Conservation (phyloP, 2,329 filamentous ascomycete species). For the Magnaporthiopsis incrustans region DNA sequence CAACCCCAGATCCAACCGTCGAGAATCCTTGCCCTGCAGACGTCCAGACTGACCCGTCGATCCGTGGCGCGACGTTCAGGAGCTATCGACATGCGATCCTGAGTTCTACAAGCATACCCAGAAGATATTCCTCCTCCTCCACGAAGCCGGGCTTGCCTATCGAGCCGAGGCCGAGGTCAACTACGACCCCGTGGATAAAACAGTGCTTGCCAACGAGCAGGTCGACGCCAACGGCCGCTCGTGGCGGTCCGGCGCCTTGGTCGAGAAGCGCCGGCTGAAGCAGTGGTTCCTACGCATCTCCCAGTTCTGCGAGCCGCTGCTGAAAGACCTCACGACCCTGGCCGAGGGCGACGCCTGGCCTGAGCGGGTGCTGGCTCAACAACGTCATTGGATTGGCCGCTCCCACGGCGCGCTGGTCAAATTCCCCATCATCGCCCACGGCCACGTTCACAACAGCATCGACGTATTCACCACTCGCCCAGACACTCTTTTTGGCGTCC, state of each 20-base stretch:
- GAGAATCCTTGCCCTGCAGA: background rate
- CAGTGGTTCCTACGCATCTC: constrained; percentile 91
- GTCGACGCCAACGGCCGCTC: constrained; percentile 80
- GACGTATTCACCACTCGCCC: constrained; percentile 78
- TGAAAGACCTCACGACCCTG: constrained; percentile 62
- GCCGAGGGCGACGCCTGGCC: constrained; percentile 64
- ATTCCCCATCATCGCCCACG: constrained; percentile 46
- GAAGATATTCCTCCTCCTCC: constrained; percentile 70
- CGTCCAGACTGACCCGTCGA: background rate
- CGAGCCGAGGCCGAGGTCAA: constrained; percentile 80
- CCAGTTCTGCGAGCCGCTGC: constrained; percentile 62
- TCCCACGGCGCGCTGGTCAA: constrained; percentile 65
- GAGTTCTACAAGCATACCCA: constrained; percentile 87
- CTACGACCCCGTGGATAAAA: constrained; percentile 83
- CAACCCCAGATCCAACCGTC: background rate
- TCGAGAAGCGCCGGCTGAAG: constrained; percentile 69
- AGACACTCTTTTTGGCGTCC: constrained; percentile 80
- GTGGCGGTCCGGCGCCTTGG: constrained; percentile 80
- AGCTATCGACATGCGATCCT: constrained; percentile 77
- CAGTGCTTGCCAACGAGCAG: constrained; percentile 86
- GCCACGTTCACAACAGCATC: constrained; percentile 37
- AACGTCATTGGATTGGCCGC: constrained; percentile 81
- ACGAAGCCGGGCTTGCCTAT: constrained; percentile 69
- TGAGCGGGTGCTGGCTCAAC: constrained; percentile 73
- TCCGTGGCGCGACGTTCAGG: constrained; percentile 37